Conservation (phyloP, 345 rosid species). For the Populus deltoides region DNA sequence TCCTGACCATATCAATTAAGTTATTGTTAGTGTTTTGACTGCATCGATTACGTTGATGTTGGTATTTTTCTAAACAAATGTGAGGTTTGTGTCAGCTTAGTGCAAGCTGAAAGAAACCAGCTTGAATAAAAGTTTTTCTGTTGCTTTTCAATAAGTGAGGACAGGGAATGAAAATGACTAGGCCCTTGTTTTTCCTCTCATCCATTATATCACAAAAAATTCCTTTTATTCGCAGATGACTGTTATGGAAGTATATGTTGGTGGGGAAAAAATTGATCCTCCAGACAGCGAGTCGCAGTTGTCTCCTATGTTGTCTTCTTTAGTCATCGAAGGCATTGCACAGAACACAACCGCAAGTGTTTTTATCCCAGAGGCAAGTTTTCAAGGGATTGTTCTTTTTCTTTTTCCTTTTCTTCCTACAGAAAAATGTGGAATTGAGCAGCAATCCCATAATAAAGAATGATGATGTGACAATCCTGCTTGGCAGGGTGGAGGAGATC, state of each 20-base stretch:
- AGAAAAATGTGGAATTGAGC: neutral
- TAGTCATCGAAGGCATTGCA: conserved; percentile 59
- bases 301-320: conserved; percentile 36
- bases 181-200: no score
- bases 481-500: conserved; percentile 69
- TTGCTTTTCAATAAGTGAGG: no score
- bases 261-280: conserved; percentile 56
- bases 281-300: conserved; percentile 29
- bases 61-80: no score
- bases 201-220: no score
- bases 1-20: no score
- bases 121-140: no score
- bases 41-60: no score
- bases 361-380: conserved; percentile 67
- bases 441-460: neutral
- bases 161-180: no score
- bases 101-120: no score
- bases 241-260: conserved; percentile 82
- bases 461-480: neutral
- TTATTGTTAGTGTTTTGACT: no score
- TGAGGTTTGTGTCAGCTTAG: no score
- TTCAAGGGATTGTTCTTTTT: neutral
- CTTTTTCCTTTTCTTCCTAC: neutral
- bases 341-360: conserved; percentile 82
- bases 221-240: conserved; percentile 65